Evolutionary conservation across 129 eudicot genomes (phyloP), one percentile per base, ranked within the genome.

Genomic region (Saussurea involucrata): DNA sequence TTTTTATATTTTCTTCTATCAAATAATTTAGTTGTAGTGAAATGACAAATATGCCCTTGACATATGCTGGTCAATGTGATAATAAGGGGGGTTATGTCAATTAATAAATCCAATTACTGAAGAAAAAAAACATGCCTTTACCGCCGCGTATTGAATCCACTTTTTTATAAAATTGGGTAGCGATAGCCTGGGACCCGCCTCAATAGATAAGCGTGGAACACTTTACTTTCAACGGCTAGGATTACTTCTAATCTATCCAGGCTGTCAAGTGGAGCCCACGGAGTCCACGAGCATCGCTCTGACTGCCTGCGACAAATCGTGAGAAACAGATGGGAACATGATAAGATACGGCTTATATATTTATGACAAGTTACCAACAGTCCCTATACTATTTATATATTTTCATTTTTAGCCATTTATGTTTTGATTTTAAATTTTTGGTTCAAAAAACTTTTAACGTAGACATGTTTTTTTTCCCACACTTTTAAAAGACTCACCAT

Each of bases 131-230:
- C 87, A 78, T 31, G 75, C 83, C 81, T 90, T 18, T 60, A 75
- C 17, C 85, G 92, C 96, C 96, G 96, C 96, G 82, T 90, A 90
- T 40, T 8, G 8, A 31, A 66, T 44, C 77, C 78, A 31, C 49
- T 49, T 29, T 69, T 42, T n/a, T 8, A 55, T 12, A 12, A 27
- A 33, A 15, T 8, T 34, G 40, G 71, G 73, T 73, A 5, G 87
- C 33, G 22, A 33, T 53, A 66, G 33, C 13, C 63, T 68, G 37
- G 86, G 87, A 24, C 88, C 90, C 83, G 32, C 83, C 55, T 72
- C 17, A 34, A 28, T 80, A 42, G 83, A 78, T 77, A 72, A 81
- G 69, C 40, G 63, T 70, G 42, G 17, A 12, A 17, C 77, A 64
- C 69, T 80, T 65, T 6, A 24, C 4, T 12, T 22, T 72, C 83